Base-by-base conservation (phyloP, 257 asterid species). In the Ballota nigra region DNA sequence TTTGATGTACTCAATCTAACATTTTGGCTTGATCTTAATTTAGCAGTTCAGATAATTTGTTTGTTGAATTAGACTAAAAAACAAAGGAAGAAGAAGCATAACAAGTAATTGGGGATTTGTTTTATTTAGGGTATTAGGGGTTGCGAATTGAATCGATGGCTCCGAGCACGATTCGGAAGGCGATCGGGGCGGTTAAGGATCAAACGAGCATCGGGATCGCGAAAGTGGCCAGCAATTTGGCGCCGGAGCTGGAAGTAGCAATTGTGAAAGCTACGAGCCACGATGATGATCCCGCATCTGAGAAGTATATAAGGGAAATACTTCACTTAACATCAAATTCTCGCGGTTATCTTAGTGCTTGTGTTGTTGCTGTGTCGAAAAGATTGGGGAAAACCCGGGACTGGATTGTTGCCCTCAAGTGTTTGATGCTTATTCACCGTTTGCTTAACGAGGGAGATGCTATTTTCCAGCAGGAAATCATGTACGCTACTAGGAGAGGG, bases 141-240 rank as follows among this genome's bases (percentile, higher is more conserved):
- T 52, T 40, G 22, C n/a, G 36, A 56, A 75, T 33, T 71, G 8
- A 36, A 79, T 13, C 41, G 85, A 80, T 90, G 97, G 92, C 96
- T 59, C 96, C 92, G 29, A 88, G 34, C 66, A 88, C 96, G 23
- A 83, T 90, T 12, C 82, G 95, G 22, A 90, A 90, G 85, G 97
- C 97, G 70, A 90, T 90, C 72, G 97, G 97, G 58, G 92, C 93
- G 5, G 93, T 90, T 61, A 90, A 90, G 86, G 97, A 90, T 62
- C 97, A 90, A 62, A 86, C 97, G 2, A 90, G 93, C 82, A 90
- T 90, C 29, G 93, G 97, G 20, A 76, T 90, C 18, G 97, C 97
- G 0, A 90, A 90, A 74, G 97, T 90, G 1, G 81, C 96, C 0
- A 81, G 96, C 80, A 90, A 90, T 79, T 45, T 86, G 83, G 92